Evolutionary conservation across 2,329 filamentous ascomycete genomes (phyloP), one percentile per base, ranked within the genome.

Genomic region (Albifimbria verrucaria): DNA sequence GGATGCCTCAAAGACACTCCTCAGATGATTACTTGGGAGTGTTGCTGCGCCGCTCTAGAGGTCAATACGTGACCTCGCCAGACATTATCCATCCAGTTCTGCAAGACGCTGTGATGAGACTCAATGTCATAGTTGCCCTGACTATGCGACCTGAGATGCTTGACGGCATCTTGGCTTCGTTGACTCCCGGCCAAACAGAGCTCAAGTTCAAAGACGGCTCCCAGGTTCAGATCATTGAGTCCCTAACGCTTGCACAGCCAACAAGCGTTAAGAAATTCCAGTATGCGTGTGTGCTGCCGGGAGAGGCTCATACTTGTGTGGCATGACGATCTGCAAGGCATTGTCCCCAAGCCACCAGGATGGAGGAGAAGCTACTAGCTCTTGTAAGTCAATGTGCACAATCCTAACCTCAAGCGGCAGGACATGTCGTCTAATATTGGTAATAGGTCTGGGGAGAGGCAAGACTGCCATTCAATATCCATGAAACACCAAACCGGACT

Each of bases 131-230:
- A 17, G 74, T 78, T 28, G 76, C 75, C 15, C 68, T 79, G 53
- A 79, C 77, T 10, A 77, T 80, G 73, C 72, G 71, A 10, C 74
- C 75, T 2, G 70, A 77, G 45, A 75, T 76, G 52, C 75, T 75
- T 24, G 68, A 72, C 20, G 72, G 72, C 17, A 73, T 79, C 32
- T 68, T 78, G 54, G 63, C 68, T n/a, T 67, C 67, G 0, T 55
- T 79, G 22, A 55, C 69, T 7, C 66, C 69, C 7, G 65, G 66
- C 28, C 74, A 78, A 51, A 72, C 66, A 1, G 75, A 77, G 55
- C 62, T 79, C 24, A 63, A 67, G 42, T 66, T 76, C 52, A 68
- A 66, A 36, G 67, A 69, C 49, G 74, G 76, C 4, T 76, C 71
- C 42, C 69, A 73, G 50, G 64, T 77, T 4, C 76, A 77, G 53